Conservation (phyloP, 345 rosid genomes). For the Eucalyptus sp. region DNA sequence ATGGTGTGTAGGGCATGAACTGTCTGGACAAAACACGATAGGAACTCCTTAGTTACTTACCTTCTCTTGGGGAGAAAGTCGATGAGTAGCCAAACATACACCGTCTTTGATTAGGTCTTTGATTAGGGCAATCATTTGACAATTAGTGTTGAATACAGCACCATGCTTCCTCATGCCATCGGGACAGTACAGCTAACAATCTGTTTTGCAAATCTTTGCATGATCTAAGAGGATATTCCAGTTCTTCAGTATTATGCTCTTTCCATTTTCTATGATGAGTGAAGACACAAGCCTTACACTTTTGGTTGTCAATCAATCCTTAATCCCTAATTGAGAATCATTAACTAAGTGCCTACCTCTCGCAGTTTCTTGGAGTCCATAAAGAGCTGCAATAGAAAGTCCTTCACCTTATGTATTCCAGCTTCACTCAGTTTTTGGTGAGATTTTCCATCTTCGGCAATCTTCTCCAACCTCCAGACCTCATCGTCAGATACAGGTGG, state of each 20-base stretch:
- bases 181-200: rapidly evolving
- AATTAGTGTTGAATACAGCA: no score
- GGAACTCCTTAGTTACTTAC: no score
- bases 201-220: no score
- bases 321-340: neutral
- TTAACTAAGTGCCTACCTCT: neutral
- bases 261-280: no score
- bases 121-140: no score
- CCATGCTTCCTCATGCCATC: no score
- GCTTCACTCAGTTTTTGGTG: conserved; percentile 64
- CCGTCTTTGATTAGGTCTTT: no score
- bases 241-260: no score
- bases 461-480: conserved; percentile 87
- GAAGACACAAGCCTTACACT: rapidly evolving
- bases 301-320: neutral
- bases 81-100: no score
- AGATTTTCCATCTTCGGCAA: conserved; percentile 72
- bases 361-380: conserved; percentile 15
- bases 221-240: rapidly evolving
- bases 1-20: no score
- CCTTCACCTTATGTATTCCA: conserved; percentile 45
- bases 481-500: conserved; percentile 73
- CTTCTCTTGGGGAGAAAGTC: no score
- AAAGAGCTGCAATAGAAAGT: conserved; percentile 53
- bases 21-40: no score